A percentile compares a stretch with the other conserved stretches of the same genome.
Conservation (phyloP, 805 yeast species). For the Teunomyces lycoperdinae region DNA sequence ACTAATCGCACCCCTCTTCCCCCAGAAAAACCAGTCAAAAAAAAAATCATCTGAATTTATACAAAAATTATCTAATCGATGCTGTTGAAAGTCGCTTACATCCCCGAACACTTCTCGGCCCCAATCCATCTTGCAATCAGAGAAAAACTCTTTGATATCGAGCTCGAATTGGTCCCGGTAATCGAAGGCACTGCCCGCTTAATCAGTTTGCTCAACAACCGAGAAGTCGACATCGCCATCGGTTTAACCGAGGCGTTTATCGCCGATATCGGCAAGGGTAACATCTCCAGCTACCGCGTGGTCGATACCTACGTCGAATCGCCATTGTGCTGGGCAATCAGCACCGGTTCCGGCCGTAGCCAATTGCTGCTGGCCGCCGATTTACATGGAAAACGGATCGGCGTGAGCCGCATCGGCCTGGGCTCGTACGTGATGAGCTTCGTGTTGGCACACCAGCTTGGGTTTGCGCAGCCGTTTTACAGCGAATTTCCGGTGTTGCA, state of each 20-base stretch:
- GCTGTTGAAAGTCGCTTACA: conserved; percentile 63
- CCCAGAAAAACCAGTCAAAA: background rate
- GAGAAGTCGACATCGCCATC: conserved; percentile 73
- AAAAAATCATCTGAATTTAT: background rate
- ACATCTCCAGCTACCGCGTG: conserved; percentile 53
- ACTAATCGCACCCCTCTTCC: background rate
- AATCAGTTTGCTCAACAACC: conserved; percentile 64
- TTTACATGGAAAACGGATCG: conserved; percentile 62
- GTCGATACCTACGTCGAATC: conserved; percentile 82
- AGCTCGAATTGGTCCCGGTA: conserved; percentile 62
- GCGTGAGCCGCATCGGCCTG: conserved; percentile 84
- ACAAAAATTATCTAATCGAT: background rate
- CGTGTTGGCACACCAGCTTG: conserved; percentile 65
- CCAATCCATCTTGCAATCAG: conserved; percentile 72
- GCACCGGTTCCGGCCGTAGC: conserved; percentile 64
- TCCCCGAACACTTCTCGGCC: conserved; percentile 91
- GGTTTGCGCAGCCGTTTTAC: conserved; percentile 52
- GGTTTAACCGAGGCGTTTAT: conserved; percentile 92
- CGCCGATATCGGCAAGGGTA: conserved; percentile 74
- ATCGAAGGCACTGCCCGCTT: conserved; percentile 89
- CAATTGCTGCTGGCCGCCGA: conserved; percentile 53
- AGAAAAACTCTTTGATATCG: conserved; percentile 55
- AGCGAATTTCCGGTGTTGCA: conserved; percentile 55
- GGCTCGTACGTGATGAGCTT: conserved; percentile 91
- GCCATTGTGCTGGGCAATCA: conserved; percentile 87